phyloP scores from a whole-genome alignment of 192 early-diverging fungal genomes.

The Physocladia obscura region DNA sequence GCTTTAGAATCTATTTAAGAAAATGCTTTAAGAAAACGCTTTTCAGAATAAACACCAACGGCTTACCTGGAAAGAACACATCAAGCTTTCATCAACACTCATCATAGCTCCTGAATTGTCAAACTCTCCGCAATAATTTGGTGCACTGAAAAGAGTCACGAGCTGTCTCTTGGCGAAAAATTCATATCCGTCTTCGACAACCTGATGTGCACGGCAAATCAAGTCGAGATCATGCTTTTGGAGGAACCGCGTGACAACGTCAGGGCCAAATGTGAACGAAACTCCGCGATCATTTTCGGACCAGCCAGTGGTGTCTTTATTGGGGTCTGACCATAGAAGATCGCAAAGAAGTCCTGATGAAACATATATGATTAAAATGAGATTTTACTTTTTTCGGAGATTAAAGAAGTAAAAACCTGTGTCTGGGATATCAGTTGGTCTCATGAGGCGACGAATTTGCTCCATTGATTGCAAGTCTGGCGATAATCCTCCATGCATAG shows the following conservation, averaged over 20 bases:
- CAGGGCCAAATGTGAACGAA: conserved; percentile 93
- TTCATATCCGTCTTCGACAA: conserved; percentile 98
- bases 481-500: conserved; percentile 97
- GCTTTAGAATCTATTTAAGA: conserved; percentile 81
- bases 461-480: conserved; percentile 97
- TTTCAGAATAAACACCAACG: not conserved
- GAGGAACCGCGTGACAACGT: conserved; percentile 88
- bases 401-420: conserved; percentile 55
- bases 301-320: conserved; percentile 95
- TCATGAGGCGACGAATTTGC: conserved; percentile 94
- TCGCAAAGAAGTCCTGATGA: conserved; percentile 82
- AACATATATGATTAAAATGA: not conserved
- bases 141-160: conserved; percentile 94
- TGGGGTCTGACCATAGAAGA: conserved; percentile 95
- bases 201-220: conserved; percentile 97
- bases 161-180: conserved; percentile 96
- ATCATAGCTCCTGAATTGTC: conserved; percentile 72
- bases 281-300: conserved; percentile 96
- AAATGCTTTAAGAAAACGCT: not conserved
- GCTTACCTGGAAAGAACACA: conserved; percentile 64
- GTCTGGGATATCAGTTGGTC: conserved; percentile 97
- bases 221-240: conserved; percentile 97
- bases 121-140: conserved; percentile 90
- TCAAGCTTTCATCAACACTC: conserved; percentile 68
- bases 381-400: not conserved